phyloP scores from a whole-genome alignment of 805 yeast species.

The Yarrowia divulgata region DNA sequence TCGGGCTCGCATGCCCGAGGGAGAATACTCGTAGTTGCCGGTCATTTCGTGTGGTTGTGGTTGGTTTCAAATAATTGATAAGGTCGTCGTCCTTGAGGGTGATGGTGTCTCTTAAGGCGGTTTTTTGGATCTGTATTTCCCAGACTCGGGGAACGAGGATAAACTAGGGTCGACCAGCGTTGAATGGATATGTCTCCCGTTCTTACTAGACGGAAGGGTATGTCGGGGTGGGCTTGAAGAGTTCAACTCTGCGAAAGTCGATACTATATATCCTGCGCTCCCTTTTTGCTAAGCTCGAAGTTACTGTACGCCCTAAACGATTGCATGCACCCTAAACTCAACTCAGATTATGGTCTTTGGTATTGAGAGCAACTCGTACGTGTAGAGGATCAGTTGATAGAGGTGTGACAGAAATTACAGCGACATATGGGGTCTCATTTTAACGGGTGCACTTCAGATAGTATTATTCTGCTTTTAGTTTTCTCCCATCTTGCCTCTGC shows the following conservation, averaged over 20 bases:
- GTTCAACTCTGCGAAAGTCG: slow-evolving; percentile 28
- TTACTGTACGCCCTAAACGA: slow-evolving; percentile 13
- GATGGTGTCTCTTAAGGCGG: slow-evolving; percentile 32
- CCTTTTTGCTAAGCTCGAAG: slow-evolving; percentile 4
- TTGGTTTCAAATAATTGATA: not conserved
- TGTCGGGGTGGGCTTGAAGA: slow-evolving; percentile 17
- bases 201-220: slow-evolving; percentile 40
- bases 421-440: not conserved
- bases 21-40: slow-evolving; percentile 12
- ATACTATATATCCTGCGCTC: slow-evolving; percentile 20
- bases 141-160: slow-evolving; percentile 36
- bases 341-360: slow-evolving; percentile 5
- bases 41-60: slow-evolving; percentile 2
- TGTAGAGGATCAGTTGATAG: not conserved
- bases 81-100: not conserved
- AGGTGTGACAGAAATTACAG: too few relatives aligned
- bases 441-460: too few relatives aligned
- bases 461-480: too few relatives aligned
- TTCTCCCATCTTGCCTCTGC: not conserved
- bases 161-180: slow-evolving; percentile 40
- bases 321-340: slow-evolving; percentile 29
- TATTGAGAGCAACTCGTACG: slow-evolving; percentile 7
- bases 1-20: slow-evolving; percentile 35
- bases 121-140: slow-evolving; percentile 36
- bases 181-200: slow-evolving; percentile 37